Evolutionary conservation across 2,329 filamentous ascomycete genomes (phyloP).

Genomic region (Aspergillus ochraceoroseus): DNA sequence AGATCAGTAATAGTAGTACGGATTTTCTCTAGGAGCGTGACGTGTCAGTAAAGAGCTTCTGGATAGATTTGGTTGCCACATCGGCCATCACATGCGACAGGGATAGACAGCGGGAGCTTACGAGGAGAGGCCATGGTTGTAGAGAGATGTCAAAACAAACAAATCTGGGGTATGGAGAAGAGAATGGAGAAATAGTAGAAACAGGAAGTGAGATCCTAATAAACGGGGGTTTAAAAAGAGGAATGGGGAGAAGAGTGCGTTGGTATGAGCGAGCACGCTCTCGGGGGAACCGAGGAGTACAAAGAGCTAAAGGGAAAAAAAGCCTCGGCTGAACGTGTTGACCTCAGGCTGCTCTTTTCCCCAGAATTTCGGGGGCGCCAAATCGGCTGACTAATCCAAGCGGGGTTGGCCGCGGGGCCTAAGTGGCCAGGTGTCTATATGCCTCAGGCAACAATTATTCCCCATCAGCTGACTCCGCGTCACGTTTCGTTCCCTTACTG

Average conservation of each 20-base stretch:
- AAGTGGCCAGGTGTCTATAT: not conserved
- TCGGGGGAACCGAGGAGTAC: constrained; percentile 14
- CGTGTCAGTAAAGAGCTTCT: constrained; percentile 24
- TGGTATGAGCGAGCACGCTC: constrained; percentile 8
- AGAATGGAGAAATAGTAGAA: no score
- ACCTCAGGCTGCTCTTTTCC: constrained; percentile 2
- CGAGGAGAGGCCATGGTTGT: constrained; percentile 69
- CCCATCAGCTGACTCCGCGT: constrained; percentile 12
- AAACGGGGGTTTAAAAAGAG: constrained; percentile 1
- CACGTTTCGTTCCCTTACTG: no score
- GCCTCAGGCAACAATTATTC: not conserved
- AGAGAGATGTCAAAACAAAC: constrained; percentile 5
- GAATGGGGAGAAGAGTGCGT: constrained; percentile 2
- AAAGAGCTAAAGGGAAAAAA: not conserved
- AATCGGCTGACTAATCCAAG: constrained; percentile 10
- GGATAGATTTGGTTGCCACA: constrained; percentile 1
- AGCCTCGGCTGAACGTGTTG: constrained; percentile 18
- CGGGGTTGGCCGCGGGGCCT: constrained; percentile 4
- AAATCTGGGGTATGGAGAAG: constrained; percentile 9
- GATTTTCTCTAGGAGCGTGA: constrained; percentile 64
- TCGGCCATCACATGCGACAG: constrained; percentile 21
- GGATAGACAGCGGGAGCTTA: constrained; percentile 46
- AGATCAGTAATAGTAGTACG: constrained; percentile 91
- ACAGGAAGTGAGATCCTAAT: not conserved
- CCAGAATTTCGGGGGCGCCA: not conserved